Evolutionary conservation across 305 asterid species (phyloP).

Genomic region (Ilex paraguariensis): DNA sequence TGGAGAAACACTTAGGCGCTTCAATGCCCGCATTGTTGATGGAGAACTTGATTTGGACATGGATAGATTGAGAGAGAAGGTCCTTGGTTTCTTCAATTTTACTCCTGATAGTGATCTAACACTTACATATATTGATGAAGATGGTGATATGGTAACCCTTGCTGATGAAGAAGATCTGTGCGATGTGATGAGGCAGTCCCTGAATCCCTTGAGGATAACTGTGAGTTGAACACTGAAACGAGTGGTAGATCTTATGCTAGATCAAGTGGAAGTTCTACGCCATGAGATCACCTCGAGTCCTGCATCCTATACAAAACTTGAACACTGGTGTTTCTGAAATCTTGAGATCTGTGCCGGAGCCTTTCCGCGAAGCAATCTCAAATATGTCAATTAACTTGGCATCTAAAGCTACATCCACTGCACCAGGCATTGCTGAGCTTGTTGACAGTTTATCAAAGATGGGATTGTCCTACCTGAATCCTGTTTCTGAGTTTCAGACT

Average conservation of each 20-base stretch:
- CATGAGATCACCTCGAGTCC: slow-evolving; percentile 33
- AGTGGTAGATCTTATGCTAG: slow-evolving; percentile 13
- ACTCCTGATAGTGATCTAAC: slow-evolving; percentile 39
- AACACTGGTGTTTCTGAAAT: slow-evolving; percentile 33
- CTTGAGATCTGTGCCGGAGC: slow-evolving; percentile 49
- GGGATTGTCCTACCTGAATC: slow-evolving; percentile 41
- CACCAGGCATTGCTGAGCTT: slow-evolving; percentile 39
- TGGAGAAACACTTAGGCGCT: slow-evolving; percentile 75
- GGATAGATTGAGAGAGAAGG: slow-evolving; percentile 54
- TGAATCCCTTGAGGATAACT: slow-evolving; percentile 73
- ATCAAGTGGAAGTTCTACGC: slow-evolving; percentile 44
- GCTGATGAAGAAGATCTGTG: slow-evolving; percentile 75
- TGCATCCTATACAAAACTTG: slow-evolving; percentile 25
- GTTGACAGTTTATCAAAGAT: slow-evolving; percentile 38
- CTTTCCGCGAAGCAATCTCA: slow-evolving; percentile 32
- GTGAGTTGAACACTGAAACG: slow-evolving; percentile 33
- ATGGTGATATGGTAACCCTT: slow-evolving; percentile 60
- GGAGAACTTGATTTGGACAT: slow-evolving; percentile 39
- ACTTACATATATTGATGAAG: slow-evolving; percentile 79
- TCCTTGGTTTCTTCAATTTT: slow-evolving; percentile 52
- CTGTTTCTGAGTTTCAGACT: slow-evolving; percentile 30
- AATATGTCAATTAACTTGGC: slow-evolving; percentile 43
- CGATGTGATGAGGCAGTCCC: slow-evolving; percentile 63
- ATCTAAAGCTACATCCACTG: slow-evolving; percentile 35
- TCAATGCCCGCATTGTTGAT: slow-evolving; percentile 38